Conservation (phyloP, 129 eudicot genomes). For the Helianthus tuberosus region DNA sequence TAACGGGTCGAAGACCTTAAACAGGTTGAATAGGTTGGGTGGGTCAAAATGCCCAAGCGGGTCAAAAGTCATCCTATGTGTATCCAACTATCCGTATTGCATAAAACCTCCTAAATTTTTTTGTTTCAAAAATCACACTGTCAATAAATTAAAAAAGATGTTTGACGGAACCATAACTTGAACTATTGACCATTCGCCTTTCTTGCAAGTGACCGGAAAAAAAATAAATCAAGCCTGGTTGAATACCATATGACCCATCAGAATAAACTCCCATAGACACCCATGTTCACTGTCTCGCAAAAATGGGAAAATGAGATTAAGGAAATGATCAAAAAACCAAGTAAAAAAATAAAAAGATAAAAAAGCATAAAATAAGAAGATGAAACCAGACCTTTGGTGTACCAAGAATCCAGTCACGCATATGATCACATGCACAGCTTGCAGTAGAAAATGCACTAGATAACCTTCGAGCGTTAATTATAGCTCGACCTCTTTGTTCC, state of each 20-base stretch:
- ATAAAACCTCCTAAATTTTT: background rate
- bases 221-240: conserved; percentile 74
- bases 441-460: conserved; percentile 96
- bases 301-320: background rate
- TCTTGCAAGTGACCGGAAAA: conserved; percentile 86
- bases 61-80: background rate
- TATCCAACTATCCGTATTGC: background rate
- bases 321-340: background rate
- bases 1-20: background rate
- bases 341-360: too few species aligned
- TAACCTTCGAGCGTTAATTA: conserved; percentile 70
- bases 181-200: conserved; percentile 89
- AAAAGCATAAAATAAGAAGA: background rate
- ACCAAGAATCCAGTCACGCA: conserved; percentile 97
- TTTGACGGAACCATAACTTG: conserved; percentile 40
- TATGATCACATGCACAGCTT: conserved; percentile 92
- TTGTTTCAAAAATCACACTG: too few species aligned
- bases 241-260: conserved; percentile 86
- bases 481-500: conserved; percentile 87
- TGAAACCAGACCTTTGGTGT: conserved; percentile 70
- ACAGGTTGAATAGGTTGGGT: too few species aligned
- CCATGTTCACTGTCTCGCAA: conserved; percentile 68
- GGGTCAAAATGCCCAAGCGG: background rate
- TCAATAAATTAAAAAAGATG: too few species aligned
- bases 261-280: conserved; percentile 97